Percentiles rank a stretch among this genome's conserved stretches.
Conservation (phyloP, 306 rosid genomes). For the Coriaria nepalensis region DNA sequence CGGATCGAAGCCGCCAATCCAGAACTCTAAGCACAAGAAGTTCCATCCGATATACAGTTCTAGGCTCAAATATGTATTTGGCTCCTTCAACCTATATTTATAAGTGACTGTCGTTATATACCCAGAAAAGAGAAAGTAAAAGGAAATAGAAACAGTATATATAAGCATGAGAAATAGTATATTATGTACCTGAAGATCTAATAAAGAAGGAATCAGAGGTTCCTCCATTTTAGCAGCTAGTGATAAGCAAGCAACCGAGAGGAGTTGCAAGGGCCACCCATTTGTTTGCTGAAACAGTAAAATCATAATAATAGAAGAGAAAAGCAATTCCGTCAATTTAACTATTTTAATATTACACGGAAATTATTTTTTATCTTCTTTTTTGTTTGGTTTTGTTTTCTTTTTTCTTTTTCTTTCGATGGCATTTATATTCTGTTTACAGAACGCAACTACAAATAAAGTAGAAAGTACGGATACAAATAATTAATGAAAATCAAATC, state of each 20-base stretch:
- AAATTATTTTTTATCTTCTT: no score
- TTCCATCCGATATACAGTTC: slow-evolving; percentile 83
- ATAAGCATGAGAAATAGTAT: no score
- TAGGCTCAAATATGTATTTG: slow-evolving; percentile 68
- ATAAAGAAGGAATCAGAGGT: slow-evolving; percentile 63
- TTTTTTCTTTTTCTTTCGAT: no score
- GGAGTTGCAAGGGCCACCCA: slow-evolving; percentile 90
- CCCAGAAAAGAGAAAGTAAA: no score
- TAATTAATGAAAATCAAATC: no score
- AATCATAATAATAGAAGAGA: background rate
- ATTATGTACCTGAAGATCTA: slow-evolving; percentile 68
- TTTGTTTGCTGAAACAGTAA: slow-evolving; percentile 39
- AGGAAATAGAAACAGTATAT: no score
- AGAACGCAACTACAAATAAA: background rate
- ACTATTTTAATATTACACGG: no score
- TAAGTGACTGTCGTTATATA: no score
- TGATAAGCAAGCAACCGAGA: slow-evolving; percentile 86
- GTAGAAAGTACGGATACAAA: background rate
- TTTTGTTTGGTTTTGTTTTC: no score
- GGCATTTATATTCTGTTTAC: no score
- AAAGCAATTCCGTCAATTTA: background rate
- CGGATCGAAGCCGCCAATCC: slow-evolving; percentile 94
- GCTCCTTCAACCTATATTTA: slow-evolving; percentile 87
- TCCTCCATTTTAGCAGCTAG: slow-evolving; percentile 98
- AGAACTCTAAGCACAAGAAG: slow-evolving; percentile 65